A percentile compares a stretch with the other conserved stretches of the same genome.
Evolutionary conservation across 2,329 filamentous ascomycete species (phyloP).

Genomic region (Monilinia fructigena): DNA sequence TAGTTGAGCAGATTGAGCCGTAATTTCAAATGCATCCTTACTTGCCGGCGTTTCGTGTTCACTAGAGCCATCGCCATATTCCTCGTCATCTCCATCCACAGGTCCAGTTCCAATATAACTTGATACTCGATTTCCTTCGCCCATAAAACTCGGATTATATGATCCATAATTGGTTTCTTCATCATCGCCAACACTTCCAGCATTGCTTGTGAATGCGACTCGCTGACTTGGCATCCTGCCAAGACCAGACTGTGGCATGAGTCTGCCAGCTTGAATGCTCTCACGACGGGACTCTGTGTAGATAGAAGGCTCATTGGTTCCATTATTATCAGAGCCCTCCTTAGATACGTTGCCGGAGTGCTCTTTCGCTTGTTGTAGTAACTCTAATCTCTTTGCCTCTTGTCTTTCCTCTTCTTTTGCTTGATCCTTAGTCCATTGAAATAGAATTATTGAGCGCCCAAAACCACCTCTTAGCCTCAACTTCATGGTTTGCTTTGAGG

Average conservation of each 20-base stretch:
- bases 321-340: conserved; percentile 30
- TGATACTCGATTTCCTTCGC: conserved; percentile 38
- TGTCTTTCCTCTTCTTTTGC: conserved; percentile 84
- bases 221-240: conserved; percentile 34
- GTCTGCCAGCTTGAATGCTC: conserved; percentile 44
- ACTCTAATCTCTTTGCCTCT: conserved; percentile 70
- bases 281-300: conserved; percentile 45
- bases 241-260: conserved; percentile 33
- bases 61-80: conserved; percentile 78
- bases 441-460: conserved; percentile 99
- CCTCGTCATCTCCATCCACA: conserved; percentile 64
- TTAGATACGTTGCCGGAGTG: conserved; percentile 50
- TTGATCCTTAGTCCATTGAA: conserved; percentile 94
- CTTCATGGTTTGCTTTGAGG: conserved; percentile 94
- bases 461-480: conserved; percentile 98
- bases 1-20: conserved; percentile 87
- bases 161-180: conserved; percentile 52
- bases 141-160: conserved; percentile 55
- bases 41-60: conserved; percentile 72
- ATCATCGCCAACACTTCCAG: conserved; percentile 50
- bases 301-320: conserved; percentile 30
- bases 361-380: conserved; percentile 76
- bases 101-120: conserved; percentile 31
- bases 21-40: conserved; percentile 96
- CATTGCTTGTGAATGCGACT: conserved; percentile 38